These are phyloP conservation scores for Pecoramyces ruminantium DNA, from an alignment of 192 early-diverging fungal species.

Conservation along the genomic window DNA sequence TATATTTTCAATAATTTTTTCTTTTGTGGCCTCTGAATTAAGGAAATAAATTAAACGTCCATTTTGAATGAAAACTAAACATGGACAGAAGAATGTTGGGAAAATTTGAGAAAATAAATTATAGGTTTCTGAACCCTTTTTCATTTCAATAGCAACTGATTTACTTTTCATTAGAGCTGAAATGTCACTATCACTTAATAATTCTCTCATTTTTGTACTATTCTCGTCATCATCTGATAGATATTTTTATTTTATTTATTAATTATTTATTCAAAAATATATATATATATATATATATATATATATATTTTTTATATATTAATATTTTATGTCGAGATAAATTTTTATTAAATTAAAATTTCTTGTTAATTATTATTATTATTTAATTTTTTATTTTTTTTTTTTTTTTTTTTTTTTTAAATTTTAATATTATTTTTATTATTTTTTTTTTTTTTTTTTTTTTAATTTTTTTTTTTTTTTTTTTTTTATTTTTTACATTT, in stretches of 20 bases:
- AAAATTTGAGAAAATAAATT: not conserved
- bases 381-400: too few species aligned
- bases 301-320: too few species aligned
- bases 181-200: not conserved
- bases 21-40: not conserved
- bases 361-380: too few species aligned
- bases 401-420: too few species aligned
- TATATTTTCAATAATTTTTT: not conserved
- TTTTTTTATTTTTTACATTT: too few species aligned
- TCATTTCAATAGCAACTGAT: not conserved
- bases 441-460: too few species aligned
- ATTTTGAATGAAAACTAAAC: not conserved
- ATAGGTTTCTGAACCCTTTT: not conserved
- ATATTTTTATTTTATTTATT: not conserved
- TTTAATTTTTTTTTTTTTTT: too few species aligned
- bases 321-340: too few species aligned
- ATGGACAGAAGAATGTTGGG: not conserved
- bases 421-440: too few species aligned
- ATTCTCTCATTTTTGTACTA: not conserved
- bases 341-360: too few species aligned
- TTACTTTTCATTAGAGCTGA: not conserved
- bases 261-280: not conserved
- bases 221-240: not conserved
- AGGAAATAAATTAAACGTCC: not conserved
- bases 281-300: too few species aligned